phyloP scores from a whole-genome alignment of 768 basidiomycete species.

The Russula sp. region DNA sequence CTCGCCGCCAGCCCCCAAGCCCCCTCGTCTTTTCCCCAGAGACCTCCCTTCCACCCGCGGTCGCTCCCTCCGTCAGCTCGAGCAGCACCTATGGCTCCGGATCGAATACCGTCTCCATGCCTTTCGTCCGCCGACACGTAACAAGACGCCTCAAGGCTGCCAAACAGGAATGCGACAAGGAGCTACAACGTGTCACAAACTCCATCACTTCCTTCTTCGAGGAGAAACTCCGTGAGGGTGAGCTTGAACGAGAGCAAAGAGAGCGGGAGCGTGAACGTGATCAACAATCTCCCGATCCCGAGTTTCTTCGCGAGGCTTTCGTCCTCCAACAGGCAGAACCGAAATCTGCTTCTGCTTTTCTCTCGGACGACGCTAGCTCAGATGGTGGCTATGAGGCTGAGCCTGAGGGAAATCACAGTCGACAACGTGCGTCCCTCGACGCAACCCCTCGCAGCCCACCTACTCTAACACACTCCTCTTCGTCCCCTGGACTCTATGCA shows the following conservation, averaged over 20 bases:
- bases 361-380: constrained; percentile 65
- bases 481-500: constrained; percentile 50
- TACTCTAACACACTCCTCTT: constrained; percentile 46
- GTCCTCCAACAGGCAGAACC: constrained; percentile 51
- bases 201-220: constrained; percentile 94
- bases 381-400: constrained; percentile 84
- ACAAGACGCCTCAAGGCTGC: constrained; percentile 88
- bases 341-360: constrained; percentile 45
- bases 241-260: constrained; percentile 49
- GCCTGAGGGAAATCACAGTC: constrained; percentile 51
- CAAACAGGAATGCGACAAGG: constrained; percentile 95
- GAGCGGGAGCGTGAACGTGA: constrained; percentile 40
- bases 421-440: constrained; percentile 67
- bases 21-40: constrained; percentile 76
- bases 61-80: constrained; percentile 23
- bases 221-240: constrained; percentile 73
- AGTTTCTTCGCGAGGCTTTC: constrained; percentile 51
- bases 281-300: constrained; percentile 34
- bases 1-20: constrained; percentile 51
- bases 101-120: constrained; percentile 82
- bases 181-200: constrained; percentile 88
- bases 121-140: constrained; percentile 88
- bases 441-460: constrained; percentile 33
- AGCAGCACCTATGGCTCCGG: constrained; percentile 39
- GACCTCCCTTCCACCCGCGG: constrained; percentile 34